These are phyloP conservation scores for Polygonum aviculare DNA, from an alignment of 148 eudicot species.

Conservation along the genomic window DNA sequence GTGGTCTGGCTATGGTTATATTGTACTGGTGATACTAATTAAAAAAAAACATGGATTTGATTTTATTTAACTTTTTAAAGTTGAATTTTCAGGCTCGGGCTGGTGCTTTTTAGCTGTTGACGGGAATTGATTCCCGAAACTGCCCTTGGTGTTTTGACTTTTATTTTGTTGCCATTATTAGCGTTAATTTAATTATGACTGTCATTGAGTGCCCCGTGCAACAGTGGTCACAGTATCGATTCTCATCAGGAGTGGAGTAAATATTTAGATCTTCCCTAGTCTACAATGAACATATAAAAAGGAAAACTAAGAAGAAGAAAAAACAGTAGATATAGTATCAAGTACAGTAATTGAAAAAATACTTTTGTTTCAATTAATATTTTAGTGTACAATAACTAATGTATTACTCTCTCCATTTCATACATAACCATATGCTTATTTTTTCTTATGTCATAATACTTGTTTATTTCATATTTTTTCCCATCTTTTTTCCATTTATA, in stretches of 20 bases:
- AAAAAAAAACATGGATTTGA: background rate
- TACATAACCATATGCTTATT: too few relatives aligned
- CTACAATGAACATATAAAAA: too few relatives aligned
- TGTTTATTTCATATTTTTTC: too few relatives aligned
- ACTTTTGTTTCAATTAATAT: too few relatives aligned
- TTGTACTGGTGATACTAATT: conserved; percentile 5
- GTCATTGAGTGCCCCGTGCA: conserved; percentile 10
- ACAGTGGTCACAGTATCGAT: conserved; percentile 3
- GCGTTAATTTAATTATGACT: conserved; percentile 7
- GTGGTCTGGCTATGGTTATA: conserved; percentile 1
- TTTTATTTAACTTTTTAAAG: background rate
- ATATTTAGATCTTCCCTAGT: background rate
- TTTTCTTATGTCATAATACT: too few relatives aligned
- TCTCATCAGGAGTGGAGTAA: background rate
- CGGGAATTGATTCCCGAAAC: background rate
- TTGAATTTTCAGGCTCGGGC: conserved; percentile 5
- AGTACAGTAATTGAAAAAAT: too few relatives aligned
- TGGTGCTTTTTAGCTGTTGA: conserved; percentile 11
- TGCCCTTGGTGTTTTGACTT: conserved; percentile 6
- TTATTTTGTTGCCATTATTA: conserved; percentile 5
- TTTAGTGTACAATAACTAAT: too few relatives aligned
- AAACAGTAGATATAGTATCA: too few relatives aligned
- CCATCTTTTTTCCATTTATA: too few relatives aligned
- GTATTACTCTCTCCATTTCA: too few relatives aligned
- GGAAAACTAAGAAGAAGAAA: too few relatives aligned